Percentiles rank a stretch among this genome's conserved stretches.
Conservation (phyloP, 2,329 filamentous ascomycete species). For the Arthrobotrys iridis region DNA sequence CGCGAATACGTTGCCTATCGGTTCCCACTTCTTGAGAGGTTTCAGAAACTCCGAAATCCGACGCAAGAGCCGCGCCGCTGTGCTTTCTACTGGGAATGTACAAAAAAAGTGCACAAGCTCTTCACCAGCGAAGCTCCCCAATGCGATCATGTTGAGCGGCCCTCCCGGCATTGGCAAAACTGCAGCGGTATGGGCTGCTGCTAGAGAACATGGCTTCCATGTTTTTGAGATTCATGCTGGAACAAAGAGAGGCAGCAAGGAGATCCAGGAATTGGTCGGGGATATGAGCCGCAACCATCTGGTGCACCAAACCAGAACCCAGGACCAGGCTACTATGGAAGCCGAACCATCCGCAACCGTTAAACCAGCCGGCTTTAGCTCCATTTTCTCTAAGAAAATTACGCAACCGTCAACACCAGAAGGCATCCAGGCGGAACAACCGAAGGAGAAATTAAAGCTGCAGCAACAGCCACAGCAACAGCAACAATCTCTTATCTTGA, state of each 20-base stretch:
- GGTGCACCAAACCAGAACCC: constrained; percentile 68
- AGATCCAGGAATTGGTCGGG: constrained; percentile 89
- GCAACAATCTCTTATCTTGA: constrained; percentile 90
- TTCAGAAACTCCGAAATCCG: constrained; percentile 66
- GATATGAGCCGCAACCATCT: constrained; percentile 98
- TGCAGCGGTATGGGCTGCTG: constrained; percentile 87
- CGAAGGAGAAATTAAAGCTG: constrained; percentile 58
- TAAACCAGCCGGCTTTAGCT: constrained; percentile 68
- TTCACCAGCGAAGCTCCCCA: constrained; percentile 68
- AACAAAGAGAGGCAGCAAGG: constrained; percentile 83
- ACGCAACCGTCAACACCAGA: constrained; percentile 57
- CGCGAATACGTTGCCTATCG: constrained; percentile 61
- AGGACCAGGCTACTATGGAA: constrained; percentile 54
- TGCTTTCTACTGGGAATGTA: constrained; percentile 12
- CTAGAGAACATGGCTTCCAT: constrained; percentile 90
- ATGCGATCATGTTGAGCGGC: constrained; percentile 87
- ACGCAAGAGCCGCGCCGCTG: constrained; percentile 56
- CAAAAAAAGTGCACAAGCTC: constrained; percentile 61
- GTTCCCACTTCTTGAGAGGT: constrained; percentile 61
- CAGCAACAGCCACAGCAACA: constrained; percentile 65
- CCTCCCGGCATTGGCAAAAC: constrained; percentile 93
- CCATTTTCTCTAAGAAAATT: constrained; percentile 76
- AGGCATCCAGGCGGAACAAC: constrained; percentile 18
- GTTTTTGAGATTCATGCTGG: constrained; percentile 93
- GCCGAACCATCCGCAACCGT: constrained; percentile 60